These are phyloP conservation scores for Cladosporium phlei DNA, from an alignment of 2,329 filamentous ascomycete species.

Conservation along the genomic window DNA sequence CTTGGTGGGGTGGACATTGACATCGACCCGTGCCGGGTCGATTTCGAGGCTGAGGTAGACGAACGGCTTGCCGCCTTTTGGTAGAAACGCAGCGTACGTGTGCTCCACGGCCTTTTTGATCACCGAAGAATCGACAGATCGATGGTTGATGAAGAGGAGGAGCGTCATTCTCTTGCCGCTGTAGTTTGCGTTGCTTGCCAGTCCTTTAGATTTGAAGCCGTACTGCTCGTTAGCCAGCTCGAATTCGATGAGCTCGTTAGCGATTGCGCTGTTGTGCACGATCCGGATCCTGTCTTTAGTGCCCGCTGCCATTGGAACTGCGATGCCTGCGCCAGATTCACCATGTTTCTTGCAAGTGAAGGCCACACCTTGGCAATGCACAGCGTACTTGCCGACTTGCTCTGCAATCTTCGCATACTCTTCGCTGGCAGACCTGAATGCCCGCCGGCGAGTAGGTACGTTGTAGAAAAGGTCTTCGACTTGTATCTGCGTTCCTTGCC, in stretches of 20 bases:
- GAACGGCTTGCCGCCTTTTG: slow-evolving; percentile 92
- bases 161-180: slow-evolving; percentile 83
- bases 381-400: slow-evolving; percentile 84
- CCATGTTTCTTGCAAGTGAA: slow-evolving; percentile 97
- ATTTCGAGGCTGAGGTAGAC: slow-evolving; percentile 89
- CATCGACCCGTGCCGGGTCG: slow-evolving; percentile 85
- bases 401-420: slow-evolving; percentile 98
- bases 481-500: slow-evolving; percentile 87
- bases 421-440: slow-evolving; percentile 86
- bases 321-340: slow-evolving; percentile 75
- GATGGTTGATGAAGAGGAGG: slow-evolving; percentile 93
- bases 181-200: slow-evolving; percentile 90
- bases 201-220: slow-evolving; percentile 77
- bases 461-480: slow-evolving; percentile 98
- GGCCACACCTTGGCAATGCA: slow-evolving; percentile 85
- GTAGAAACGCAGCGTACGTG: slow-evolving; percentile 78
- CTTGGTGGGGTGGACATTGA: slow-evolving; percentile 97
- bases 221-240: slow-evolving; percentile 67
- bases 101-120: slow-evolving; percentile 91
- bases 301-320: slow-evolving; percentile 68
- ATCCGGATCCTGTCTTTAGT: slow-evolving; percentile 82
- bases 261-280: slow-evolving; percentile 76
- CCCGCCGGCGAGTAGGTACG: slow-evolving; percentile 77
- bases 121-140: slow-evolving; percentile 80
- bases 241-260: slow-evolving; percentile 82